Evolutionary conservation across 192 early-diverging fungal species (phyloP).

Genomic region (Rhizophagus prolifer): DNA sequence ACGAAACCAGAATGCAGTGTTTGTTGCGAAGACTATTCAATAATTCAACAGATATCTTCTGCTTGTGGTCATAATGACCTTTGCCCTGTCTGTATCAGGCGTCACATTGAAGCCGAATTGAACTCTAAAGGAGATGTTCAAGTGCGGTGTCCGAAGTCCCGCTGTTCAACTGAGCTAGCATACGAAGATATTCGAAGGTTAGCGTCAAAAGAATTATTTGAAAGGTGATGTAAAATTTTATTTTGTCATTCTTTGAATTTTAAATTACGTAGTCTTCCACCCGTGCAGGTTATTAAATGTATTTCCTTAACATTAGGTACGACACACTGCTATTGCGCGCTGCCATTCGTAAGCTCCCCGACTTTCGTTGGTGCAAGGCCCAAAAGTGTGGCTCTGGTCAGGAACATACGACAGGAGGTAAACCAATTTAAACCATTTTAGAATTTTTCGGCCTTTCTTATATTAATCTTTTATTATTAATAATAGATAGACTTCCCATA

Average conservation of each 20-base stretch:
- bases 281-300: background rate
- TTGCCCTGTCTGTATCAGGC: background rate
- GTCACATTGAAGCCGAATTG: constrained; percentile 12
- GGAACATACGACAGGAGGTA: constrained; percentile 22
- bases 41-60: background rate
- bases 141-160: constrained; percentile 14
- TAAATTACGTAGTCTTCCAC: background rate
- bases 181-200: constrained; percentile 21
- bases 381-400: constrained; percentile 23
- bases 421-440: background rate
- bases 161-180: background rate
- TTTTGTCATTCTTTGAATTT: background rate
- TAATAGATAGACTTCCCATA: constrained; percentile 1
- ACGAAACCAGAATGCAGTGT: constrained; percentile 1
- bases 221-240: background rate
- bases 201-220: constrained; percentile 1
- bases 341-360: constrained; percentile 11
- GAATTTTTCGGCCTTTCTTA: background rate
- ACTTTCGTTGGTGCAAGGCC: constrained; percentile 29
- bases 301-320: background rate
- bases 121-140: constrained; percentile 17
- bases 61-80: background rate
- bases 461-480: background rate
- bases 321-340: background rate
- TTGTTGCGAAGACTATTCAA: background rate